Evolutionary conservation across 805 yeast genomes (phyloP), one percentile per base, ranked within the genome.

Genomic region (Wickerhamiella qilinensis): DNA sequence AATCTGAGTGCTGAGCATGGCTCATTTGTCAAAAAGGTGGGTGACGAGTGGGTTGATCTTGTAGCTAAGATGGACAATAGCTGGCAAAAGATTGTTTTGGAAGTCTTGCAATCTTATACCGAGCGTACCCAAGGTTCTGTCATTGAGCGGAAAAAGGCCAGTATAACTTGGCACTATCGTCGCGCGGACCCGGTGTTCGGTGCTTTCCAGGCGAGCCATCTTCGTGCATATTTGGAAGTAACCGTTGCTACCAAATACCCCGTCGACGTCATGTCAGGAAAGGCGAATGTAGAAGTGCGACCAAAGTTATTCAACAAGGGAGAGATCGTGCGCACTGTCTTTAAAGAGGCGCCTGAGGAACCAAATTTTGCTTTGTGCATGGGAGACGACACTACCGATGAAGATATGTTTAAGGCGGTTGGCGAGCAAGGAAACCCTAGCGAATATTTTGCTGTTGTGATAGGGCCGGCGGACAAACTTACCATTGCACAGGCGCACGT

Each of bases 1-100:
- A 95, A 96, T 1, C 65, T 91, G 38, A 77, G 93, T 42, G 97
- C 98, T 0, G 99, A 91, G 55, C 99, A 91, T 57, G 99, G 99
- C 6, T 88, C 96, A 53, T 91, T 91, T 52, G 71, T 88, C 69
- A 80, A 79, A 53, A 77, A 72, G 46, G 69, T 77, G n/a, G 74
- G 75, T 8, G 58, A 61, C 12, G 58, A 67, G 12, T 91, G 99
- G 99, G 70, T 73, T 25, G 91, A 91, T 52, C 66, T 91, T 39
- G 78, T 94, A 11, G 85, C 75, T 38, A 62, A 73, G 35, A 64
- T 75, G 46, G 95, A 91, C 58, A 85, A 91, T 95, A 67, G 85
- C 20, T 91, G 99, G 99, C 94, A 85, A 58, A 55, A 60, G n/a
- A 73, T 72, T 39, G 97, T 85, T 14, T 73, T 74, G 39, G 75